phyloP scores from a whole-genome alignment of 768 basidiomycete genomes.

The Kwoniella heveanensis region DNA sequence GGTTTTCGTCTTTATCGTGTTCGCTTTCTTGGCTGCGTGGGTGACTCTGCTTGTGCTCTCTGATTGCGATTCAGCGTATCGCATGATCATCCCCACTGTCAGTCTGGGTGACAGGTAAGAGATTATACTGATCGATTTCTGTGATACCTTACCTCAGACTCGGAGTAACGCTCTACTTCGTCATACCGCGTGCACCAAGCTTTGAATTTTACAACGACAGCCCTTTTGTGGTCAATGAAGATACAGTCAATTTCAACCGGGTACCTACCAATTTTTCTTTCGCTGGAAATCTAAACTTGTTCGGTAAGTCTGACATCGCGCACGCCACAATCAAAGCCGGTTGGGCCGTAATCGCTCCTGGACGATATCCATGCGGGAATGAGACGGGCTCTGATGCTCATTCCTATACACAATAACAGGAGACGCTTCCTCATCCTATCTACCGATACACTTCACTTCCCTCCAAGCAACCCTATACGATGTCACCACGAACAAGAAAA shows the following conservation, averaged over 20 bases:
- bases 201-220: conserved; percentile 65
- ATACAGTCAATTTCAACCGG: conserved; percentile 66
- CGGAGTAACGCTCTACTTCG: conserved; percentile 72
- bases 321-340: too few relatives aligned
- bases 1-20: conserved; percentile 63
- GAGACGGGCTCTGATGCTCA: too few relatives aligned
- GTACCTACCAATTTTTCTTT: conserved; percentile 88
- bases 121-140: too few relatives aligned
- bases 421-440: conserved; percentile 71
- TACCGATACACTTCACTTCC: conserved; percentile 73
- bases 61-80: too few relatives aligned
- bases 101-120: too few relatives aligned
- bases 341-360: too few relatives aligned
- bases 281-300: conserved; percentile 71
- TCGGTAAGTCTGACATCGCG: conserved; percentile 59
- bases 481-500: conserved; percentile 64
- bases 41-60: too few relatives aligned
- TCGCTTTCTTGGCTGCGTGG: conserved; percentile 67
- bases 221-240: conserved; percentile 63
- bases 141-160: too few relatives aligned
- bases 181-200: conserved; percentile 77
- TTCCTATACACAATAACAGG: too few relatives aligned
- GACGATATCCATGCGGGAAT: too few relatives aligned
- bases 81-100: too few relatives aligned
- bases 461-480: conserved; percentile 73